phyloP scores from a whole-genome alignment of 1,139 yeast genomes.

The Geotrichum restrictum region DNA sequence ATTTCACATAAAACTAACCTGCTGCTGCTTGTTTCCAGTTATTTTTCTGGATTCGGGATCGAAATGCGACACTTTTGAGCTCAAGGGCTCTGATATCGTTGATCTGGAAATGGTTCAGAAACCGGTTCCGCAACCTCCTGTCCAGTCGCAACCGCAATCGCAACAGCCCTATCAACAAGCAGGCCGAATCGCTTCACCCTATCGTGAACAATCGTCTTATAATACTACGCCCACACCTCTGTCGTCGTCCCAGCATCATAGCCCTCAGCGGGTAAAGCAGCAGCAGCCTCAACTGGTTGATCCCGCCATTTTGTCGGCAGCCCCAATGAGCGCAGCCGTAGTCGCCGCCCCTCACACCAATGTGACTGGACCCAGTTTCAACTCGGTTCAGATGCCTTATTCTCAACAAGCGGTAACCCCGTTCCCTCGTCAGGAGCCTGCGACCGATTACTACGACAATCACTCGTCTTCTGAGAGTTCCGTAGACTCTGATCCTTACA shows the following conservation, averaged over 20 bases:
- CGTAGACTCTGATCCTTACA: slow-evolving; percentile 27
- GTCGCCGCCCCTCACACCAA: slow-evolving; percentile 12
- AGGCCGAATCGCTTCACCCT: slow-evolving; percentile 2
- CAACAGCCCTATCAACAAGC: not conserved
- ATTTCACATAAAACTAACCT: not conserved
- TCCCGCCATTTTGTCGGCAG: slow-evolving; percentile 33
- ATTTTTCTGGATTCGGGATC: slow-evolving; percentile 27
- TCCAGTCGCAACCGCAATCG: slow-evolving; percentile 12
- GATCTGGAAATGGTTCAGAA: slow-evolving; percentile 34
- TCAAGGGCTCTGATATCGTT: slow-evolving; percentile 32
- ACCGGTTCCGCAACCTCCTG: slow-evolving; percentile 13
- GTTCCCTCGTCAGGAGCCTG: slow-evolving; percentile 1
- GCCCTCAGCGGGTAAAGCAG: slow-evolving; percentile 6
- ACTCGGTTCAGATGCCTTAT: not conserved
- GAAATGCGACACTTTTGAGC: slow-evolving; percentile 16
- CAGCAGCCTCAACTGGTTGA: slow-evolving; percentile 25
- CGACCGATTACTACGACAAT: slow-evolving; percentile 13
- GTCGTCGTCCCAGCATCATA: not conserved
- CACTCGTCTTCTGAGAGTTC: slow-evolving; percentile 25
- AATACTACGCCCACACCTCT: slow-evolving; percentile 6
- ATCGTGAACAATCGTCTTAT: slow-evolving; percentile 4
- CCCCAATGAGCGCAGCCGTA: slow-evolving; percentile 20
- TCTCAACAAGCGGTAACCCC: not conserved
- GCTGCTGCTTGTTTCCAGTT: slow-evolving; percentile 21
- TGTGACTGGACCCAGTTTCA: not conserved